These are phyloP conservation scores for Annulohypoxylon truncatum DNA, from an alignment of 2,329 filamentous ascomycete genomes.

Conservation along the genomic window DNA sequence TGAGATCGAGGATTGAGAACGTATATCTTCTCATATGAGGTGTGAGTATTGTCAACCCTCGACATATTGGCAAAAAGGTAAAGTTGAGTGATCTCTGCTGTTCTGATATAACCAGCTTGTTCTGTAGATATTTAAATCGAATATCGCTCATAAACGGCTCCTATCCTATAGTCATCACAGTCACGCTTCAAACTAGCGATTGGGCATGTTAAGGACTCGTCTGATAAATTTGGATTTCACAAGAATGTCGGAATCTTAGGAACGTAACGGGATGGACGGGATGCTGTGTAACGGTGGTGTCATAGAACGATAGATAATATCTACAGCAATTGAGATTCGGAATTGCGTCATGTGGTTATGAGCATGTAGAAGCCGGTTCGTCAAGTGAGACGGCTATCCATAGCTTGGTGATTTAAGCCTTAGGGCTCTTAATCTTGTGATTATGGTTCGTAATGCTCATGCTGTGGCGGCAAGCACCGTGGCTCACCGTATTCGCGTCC, in stretches of 20 bases:
- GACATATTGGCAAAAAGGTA: too few relatives aligned
- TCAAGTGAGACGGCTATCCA: not conserved
- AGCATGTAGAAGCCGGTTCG: not conserved
- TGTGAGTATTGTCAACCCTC: too few relatives aligned
- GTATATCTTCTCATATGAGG: too few relatives aligned
- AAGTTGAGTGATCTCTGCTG: too few relatives aligned
- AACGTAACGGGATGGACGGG: not conserved
- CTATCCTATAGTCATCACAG: not conserved
- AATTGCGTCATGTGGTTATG: not conserved
- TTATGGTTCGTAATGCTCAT: not conserved
- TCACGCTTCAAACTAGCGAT: not conserved
- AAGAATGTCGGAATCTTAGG: not conserved
- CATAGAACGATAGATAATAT: not conserved
- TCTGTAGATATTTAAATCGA: not conserved
- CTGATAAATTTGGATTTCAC: not conserved
- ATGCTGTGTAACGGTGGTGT: not conserved
- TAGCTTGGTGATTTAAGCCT: not conserved
- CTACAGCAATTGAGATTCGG: not conserved
- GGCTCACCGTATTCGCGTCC: conserved; percentile 9
- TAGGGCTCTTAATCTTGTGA: not conserved
- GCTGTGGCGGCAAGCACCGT: not conserved
- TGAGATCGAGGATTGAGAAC: not conserved
- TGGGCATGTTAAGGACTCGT: not conserved
- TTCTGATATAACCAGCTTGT: not conserved
- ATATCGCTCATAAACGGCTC: not conserved